Percentiles rank a stretch among this genome's conserved stretches.
These are phyloP conservation scores for Galeopsis tetrahit DNA, from an alignment of 257 asterid genomes.

Conservation along the genomic window DNA sequence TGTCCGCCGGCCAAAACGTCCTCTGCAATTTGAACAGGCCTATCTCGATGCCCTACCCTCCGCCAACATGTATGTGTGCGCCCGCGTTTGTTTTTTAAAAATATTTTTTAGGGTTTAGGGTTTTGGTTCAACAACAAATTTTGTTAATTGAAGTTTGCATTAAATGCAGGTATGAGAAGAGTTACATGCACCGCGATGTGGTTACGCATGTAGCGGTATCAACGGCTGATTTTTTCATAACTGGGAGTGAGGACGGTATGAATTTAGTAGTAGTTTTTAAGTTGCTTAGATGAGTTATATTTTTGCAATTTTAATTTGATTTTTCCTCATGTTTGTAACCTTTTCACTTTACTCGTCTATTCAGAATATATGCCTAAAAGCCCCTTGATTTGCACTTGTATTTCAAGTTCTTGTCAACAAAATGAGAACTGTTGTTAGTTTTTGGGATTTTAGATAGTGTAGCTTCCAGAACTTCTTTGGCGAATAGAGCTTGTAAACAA, in stretches of 20 bases:
- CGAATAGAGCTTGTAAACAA: conserved; percentile 1
- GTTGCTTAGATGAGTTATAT: conserved; percentile 21
- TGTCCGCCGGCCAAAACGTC: conserved; percentile 66
- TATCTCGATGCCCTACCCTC: conserved; percentile 92
- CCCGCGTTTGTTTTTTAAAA: not conserved
- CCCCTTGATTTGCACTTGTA: conserved; percentile 8
- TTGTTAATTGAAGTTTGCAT: conserved; percentile 12
- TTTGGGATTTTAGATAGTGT: not conserved
- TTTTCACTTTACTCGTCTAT: not conserved
- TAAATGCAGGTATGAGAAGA: conserved; percentile 89
- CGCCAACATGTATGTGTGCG: conserved; percentile 75
- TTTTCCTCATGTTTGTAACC: not conserved
- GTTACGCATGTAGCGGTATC: conserved; percentile 98
- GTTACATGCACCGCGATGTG: conserved; percentile 98
- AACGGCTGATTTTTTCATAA: conserved; percentile 86
- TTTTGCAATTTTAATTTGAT: conserved; percentile 14
- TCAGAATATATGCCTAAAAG: conserved; percentile 11
- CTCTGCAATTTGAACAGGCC: conserved; percentile 90
- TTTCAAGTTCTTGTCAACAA: conserved; percentile 5
- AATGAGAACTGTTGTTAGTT: conserved; percentile 14
- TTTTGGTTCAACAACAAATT: conserved; percentile 4
- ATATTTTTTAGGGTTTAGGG: conserved; percentile 36
- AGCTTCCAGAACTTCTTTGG: not conserved
- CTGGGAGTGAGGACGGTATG: conserved; percentile 94
- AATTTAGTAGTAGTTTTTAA: not conserved